These are phyloP conservation scores for Kazachstania africana DNA, from an alignment of 805 yeast genomes.

Conservation along the genomic window DNA sequence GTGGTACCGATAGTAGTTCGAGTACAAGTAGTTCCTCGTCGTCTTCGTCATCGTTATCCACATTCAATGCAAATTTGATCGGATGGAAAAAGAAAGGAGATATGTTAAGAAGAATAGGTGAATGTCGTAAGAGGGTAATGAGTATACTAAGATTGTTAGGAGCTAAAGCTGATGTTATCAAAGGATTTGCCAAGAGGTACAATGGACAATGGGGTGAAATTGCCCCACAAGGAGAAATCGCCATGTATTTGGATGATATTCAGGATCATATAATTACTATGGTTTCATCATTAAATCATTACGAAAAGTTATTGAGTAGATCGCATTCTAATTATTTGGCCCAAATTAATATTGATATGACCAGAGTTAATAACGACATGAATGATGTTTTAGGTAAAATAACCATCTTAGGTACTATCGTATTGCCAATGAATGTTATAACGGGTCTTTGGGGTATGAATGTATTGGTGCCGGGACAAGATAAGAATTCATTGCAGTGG, in stretches of 20 bases:
- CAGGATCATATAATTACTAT: constrained; percentile 96
- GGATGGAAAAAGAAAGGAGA: constrained; percentile 91
- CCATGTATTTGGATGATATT: constrained; percentile 90
- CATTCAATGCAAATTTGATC: constrained; percentile 32
- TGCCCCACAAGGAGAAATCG: constrained; percentile 76
- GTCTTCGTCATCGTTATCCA: constrained; percentile 24
- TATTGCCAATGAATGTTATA: constrained; percentile 85
- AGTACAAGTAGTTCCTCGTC: constrained; percentile 20
- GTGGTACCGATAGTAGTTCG: constrained; percentile 7
- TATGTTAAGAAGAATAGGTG: constrained; percentile 90
- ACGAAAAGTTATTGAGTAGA: constrained; percentile 84
- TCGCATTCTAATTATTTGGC: constrained; percentile 96
- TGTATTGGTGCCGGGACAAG: constrained; percentile 91
- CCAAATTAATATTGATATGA: constrained; percentile 95
- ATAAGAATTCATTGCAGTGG: constrained; percentile 49
- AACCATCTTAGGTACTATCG: constrained; percentile 88
- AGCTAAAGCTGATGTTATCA: constrained; percentile 93
- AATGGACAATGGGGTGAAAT: constrained; percentile 75
- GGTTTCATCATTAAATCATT: constrained; percentile 91
- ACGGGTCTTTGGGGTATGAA: constrained; percentile 99
- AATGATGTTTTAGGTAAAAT: constrained; percentile 92
- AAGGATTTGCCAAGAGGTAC: constrained; percentile 86
- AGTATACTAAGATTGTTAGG: constrained; percentile 73
- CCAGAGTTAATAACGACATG: constrained; percentile 91
- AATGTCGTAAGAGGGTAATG: constrained; percentile 91